These are phyloP conservation scores for Carex parvula DNA, from an alignment of 176 grass and related monocot genomes.

Conservation along the genomic window DNA sequence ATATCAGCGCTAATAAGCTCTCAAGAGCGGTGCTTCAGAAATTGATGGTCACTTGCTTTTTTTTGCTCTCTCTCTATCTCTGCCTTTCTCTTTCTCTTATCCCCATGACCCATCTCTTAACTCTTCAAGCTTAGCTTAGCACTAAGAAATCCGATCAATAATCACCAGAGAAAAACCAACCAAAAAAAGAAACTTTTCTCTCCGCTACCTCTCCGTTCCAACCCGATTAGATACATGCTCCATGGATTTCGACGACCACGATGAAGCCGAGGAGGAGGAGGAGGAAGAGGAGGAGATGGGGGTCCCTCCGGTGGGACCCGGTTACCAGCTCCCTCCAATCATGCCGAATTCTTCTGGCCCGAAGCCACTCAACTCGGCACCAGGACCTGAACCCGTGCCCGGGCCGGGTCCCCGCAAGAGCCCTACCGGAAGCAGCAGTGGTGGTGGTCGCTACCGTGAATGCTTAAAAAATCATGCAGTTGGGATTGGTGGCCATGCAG, in stretches of 20 bases:
- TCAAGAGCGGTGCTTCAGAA: constrained; percentile 39
- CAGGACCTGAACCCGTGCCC: constrained; percentile 25
- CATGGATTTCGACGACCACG: constrained; percentile 57
- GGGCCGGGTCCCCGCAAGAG: constrained; percentile 16
- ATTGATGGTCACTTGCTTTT: constrained; percentile 34
- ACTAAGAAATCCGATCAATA: constrained; percentile 37
- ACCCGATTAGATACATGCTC: neutral
- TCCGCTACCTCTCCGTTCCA: neutral
- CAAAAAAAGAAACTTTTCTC: neutral
- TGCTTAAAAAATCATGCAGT: constrained; percentile 96
- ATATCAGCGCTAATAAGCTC: constrained; percentile 28
- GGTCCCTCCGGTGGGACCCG: constrained; percentile 42
- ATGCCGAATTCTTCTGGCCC: neutral
- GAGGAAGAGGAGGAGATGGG: constrained; percentile 37
- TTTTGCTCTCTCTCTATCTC: neutral
- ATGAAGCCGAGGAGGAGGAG: constrained; percentile 25
- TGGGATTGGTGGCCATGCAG: constrained; percentile 71
- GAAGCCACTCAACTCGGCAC: neutral
- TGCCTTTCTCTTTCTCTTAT: constrained; percentile 20
- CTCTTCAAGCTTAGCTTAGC: constrained; percentile 32
- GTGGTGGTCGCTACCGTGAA: constrained; percentile 49
- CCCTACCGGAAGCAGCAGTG: neutral
- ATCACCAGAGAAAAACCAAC: neutral
- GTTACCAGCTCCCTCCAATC: constrained; percentile 37
- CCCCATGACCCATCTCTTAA: constrained; percentile 27